phyloP scores from a whole-genome alignment of 331 rosid genomes.

The Acacia pycnantha region DNA sequence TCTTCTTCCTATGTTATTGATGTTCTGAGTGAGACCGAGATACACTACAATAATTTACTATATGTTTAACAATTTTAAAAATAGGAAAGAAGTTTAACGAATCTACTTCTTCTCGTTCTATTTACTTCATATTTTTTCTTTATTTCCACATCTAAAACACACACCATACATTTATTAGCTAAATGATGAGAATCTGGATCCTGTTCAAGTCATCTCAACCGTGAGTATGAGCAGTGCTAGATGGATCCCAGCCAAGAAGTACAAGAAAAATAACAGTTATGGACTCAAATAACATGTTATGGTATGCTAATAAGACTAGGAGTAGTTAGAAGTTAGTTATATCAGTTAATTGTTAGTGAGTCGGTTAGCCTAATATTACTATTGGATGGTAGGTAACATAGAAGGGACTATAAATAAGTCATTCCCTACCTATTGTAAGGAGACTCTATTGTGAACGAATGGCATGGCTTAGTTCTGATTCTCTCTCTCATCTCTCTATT shows the following conservation, averaged over 20 bases:
- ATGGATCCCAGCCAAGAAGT: neutral
- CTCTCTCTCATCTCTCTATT: no score
- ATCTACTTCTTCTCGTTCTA: neutral
- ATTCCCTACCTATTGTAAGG: no score
- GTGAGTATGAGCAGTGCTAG: neutral
- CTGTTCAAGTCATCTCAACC: neutral
- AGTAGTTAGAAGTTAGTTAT: no score
- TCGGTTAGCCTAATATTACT: no score
- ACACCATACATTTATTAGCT: neutral
- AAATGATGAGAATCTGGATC: neutral
- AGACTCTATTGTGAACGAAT: no score
- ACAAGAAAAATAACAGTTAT: neutral
- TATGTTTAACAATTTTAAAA: neutral
- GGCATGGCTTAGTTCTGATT: no score
- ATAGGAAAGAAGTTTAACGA: neutral
- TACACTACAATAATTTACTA: neutral
- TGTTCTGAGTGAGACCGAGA: neutral
- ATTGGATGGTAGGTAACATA: no score
- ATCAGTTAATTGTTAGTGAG: no score
- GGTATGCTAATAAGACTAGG: no score
- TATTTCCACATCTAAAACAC: neutral
- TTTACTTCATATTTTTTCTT: neutral
- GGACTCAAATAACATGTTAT: neutral
- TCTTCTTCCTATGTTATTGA: neutral
- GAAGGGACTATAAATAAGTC: no score